Evolutionary conservation across 495 filamentous ascomycete species (phyloP).

Genomic region (Podospora comata): DNA sequence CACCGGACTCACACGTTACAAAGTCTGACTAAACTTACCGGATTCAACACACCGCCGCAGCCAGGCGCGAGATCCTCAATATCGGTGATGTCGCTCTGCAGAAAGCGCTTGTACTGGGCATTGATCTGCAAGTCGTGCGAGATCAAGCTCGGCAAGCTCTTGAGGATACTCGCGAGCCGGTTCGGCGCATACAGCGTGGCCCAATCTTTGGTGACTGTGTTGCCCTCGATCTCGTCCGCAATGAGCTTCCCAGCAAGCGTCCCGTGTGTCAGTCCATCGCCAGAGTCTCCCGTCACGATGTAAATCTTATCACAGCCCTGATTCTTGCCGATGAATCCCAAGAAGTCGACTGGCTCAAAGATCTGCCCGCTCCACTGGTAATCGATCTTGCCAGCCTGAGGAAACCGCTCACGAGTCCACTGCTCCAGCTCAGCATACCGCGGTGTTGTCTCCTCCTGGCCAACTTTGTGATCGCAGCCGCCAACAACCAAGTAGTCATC

Average conservation of each 20-base stretch:
- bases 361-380: slow-evolving; percentile 60
- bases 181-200: slow-evolving; percentile 48
- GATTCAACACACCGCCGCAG: slow-evolving; percentile 52
- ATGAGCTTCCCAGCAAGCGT: slow-evolving; percentile 52
- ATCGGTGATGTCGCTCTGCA: slow-evolving; percentile 53
- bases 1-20: not conserved
- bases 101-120: slow-evolving; percentile 53
- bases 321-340: slow-evolving; percentile 57
- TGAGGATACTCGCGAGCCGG: slow-evolving; percentile 34
- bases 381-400: slow-evolving; percentile 46
- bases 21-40: slow-evolving; percentile 23
- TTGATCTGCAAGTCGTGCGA: slow-evolving; percentile 53
- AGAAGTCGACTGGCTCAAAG: slow-evolving; percentile 53
- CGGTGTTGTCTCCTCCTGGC: slow-evolving; percentile 46
- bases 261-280: slow-evolving; percentile 58
- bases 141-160: slow-evolving; percentile 39
- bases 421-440: slow-evolving; percentile 47
- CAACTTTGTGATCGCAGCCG: slow-evolving; percentile 60
- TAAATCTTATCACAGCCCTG: slow-evolving; percentile 50
- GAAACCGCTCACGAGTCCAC: slow-evolving; percentile 54
- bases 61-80: slow-evolving; percentile 53
- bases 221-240: slow-evolving; percentile 52
- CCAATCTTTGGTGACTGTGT: slow-evolving; percentile 46
- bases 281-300: slow-evolving; percentile 56
- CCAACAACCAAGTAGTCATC: slow-evolving; percentile 58